Base-by-base conservation (phyloP, 176 grass and related monocot species). In the Areca catechu region DNA sequence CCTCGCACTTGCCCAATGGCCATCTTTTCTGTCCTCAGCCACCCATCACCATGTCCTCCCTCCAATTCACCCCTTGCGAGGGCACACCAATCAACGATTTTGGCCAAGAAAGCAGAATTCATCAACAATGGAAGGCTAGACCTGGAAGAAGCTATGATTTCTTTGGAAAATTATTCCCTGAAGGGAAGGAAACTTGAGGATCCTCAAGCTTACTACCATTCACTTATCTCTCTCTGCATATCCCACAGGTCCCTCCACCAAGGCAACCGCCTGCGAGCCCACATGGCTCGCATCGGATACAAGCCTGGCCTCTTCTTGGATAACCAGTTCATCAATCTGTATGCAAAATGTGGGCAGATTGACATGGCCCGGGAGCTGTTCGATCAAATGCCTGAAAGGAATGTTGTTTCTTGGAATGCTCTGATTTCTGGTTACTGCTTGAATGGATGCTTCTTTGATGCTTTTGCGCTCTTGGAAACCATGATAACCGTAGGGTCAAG, bases 11-110 rank as follows among this genome's bases (percentile, higher is more conserved):
- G 34, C 9, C 34, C 10, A 3, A 43, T 43, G 34, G 34, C 34
- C 9, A 43, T 43, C 34, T 43, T 10, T 43, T 12, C 34, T 14
- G 34, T 43, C 34, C 34, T 43, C 71, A 67, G 61, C 48, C 82
- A 67, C 66, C 76, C 71, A 79, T 75, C 79, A 75, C 82, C 79
- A 79, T 76, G 67, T 22, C 10, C 62, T 24, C 62, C 47, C 2
- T 16, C 48, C 16, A 51, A 23, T 48, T 65, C 62, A 1, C 21
- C 62, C 18, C 48, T 20, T n/a, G 20, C 48, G n/a, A 50, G 52
- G 62, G 62, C 51, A 27, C 48, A 16, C 47, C 50, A 24, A 7
- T 12, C 62, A 3, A 65, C 51, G 6, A n/a, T 28, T 16, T 14
- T 20, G 16, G 47, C n/a, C 7, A 64, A 3, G 21, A 74, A 6